Conservation (phyloP, 1,284 basidiomycete genomes). For the Coniophora puteana region DNA sequence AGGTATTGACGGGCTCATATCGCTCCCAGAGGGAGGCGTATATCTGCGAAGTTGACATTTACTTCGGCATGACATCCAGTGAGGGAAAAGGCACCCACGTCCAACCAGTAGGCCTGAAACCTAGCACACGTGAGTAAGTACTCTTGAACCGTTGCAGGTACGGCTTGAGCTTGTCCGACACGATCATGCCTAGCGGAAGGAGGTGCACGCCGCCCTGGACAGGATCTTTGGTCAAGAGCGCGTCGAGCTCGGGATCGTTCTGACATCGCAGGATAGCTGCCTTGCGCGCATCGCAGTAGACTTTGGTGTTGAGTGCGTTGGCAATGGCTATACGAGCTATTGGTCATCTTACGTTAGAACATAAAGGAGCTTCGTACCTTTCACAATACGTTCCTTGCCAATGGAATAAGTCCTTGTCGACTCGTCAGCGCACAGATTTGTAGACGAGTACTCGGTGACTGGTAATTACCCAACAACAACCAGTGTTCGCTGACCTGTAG, state of each 20-base stretch:
- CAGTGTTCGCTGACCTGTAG: constrained; percentile 40
- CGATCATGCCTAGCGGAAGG: constrained; percentile 77
- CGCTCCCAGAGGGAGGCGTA: constrained; percentile 64
- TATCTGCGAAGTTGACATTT: constrained; percentile 44
- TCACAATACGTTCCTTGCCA: constrained; percentile 95
- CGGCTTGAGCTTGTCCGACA: constrained; percentile 71
- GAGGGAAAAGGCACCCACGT: constrained; percentile 49
- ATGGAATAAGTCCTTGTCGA: constrained; percentile 84
- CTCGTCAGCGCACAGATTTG: constrained; percentile 4
- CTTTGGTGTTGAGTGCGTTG: constrained; percentile 74
- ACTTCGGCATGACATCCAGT: background rate
- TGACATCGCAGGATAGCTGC: constrained; percentile 78
- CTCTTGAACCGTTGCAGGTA: constrained; percentile 79
- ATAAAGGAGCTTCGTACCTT: constrained; percentile 49
- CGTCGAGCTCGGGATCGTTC: constrained; percentile 78
- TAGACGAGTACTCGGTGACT: no score
- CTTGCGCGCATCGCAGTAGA: constrained; percentile 89
- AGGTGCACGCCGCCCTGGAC: constrained; percentile 81
- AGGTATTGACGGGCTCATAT: constrained; percentile 58
- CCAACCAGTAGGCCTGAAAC: constrained; percentile 94
- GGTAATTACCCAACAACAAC: constrained; percentile 80
- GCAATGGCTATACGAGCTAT: constrained; percentile 66
- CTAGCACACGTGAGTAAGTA: constrained; percentile 73
- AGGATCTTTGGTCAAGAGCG: constrained; percentile 77
- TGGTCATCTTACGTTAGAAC: no score